phyloP scores from a whole-genome alignment of 2,329 filamentous ascomycete genomes.

The Arthrobotrys conoides region DNA sequence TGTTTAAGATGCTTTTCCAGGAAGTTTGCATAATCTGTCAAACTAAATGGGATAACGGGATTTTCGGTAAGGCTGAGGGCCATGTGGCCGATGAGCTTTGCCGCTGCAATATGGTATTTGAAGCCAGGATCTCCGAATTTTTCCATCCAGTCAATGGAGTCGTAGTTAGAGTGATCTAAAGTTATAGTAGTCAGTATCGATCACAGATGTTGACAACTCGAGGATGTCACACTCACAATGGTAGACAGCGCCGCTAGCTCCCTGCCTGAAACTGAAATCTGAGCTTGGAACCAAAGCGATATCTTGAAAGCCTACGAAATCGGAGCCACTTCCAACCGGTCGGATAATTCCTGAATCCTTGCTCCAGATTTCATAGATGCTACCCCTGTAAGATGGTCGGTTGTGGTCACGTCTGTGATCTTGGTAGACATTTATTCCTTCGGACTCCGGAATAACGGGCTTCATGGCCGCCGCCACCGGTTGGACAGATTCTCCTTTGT shows the following conservation, averaged over 20 bases:
- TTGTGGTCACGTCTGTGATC: slow-evolving; percentile 90
- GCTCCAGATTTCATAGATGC: slow-evolving; percentile 75
- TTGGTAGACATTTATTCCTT: slow-evolving; percentile 67
- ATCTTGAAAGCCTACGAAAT: slow-evolving; percentile 79
- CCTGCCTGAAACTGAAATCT: slow-evolving; percentile 77
- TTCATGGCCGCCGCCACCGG: slow-evolving; percentile 25
- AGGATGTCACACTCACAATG: slow-evolving; percentile 88
- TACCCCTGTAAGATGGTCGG: slow-evolving; percentile 86
- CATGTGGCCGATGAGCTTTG: slow-evolving; percentile 76
- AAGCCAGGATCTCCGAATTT: slow-evolving; percentile 79
- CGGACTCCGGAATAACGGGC: slow-evolving; percentile 16
- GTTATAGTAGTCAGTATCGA: slow-evolving; percentile 76
- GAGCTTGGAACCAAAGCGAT: slow-evolving; percentile 80
- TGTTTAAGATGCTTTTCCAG: slow-evolving; percentile 67
- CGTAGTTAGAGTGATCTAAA: slow-evolving; percentile 87
- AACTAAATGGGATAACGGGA: slow-evolving; percentile 76
- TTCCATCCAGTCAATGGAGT: slow-evolving; percentile 89
- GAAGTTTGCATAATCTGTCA: slow-evolving; percentile 69
- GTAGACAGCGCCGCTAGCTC: slow-evolving; percentile 64
- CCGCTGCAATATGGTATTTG: slow-evolving; percentile 77
- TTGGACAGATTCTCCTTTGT: slow-evolving; percentile 43
- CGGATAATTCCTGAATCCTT: slow-evolving; percentile 68
- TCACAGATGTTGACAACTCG: slow-evolving; percentile 87
- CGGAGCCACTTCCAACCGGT: slow-evolving; percentile 81
- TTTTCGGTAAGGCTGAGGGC: slow-evolving; percentile 75